Conservation (phyloP, 2,329 filamentous ascomycete species). For the Leptographium galeiforme region DNA sequence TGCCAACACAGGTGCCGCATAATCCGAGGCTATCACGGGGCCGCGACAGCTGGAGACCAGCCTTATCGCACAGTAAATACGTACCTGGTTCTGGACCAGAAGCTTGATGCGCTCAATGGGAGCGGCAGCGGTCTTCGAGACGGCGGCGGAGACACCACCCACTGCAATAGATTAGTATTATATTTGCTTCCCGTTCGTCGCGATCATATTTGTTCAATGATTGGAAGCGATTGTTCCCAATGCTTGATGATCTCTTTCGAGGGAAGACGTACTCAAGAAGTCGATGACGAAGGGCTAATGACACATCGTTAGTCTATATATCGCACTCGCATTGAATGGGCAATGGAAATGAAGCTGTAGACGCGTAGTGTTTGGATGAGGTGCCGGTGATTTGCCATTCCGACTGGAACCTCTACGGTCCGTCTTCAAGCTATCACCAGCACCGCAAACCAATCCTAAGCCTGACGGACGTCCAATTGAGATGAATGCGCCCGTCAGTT, state of each 20-base stretch:
- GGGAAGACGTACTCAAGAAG: slow-evolving; percentile 81
- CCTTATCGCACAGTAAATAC: slow-evolving; percentile 21
- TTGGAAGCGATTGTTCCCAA: background rate
- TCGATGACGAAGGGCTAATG: slow-evolving; percentile 83
- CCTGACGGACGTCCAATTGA: background rate
- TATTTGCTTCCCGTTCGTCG: no score
- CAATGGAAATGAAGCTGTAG: background rate
- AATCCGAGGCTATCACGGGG: background rate
- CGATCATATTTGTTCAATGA: background rate
- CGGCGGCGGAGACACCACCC: slow-evolving; percentile 99
- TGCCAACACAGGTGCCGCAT: background rate
- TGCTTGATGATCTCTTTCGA: background rate
- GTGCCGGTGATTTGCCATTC: background rate
- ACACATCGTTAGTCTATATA: background rate
- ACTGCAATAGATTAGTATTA: slow-evolving; percentile 40
- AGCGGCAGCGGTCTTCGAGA: slow-evolving; percentile 99
- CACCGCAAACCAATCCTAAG: background rate
- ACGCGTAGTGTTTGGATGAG: background rate
- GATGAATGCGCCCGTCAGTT: background rate
- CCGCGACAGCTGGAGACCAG: background rate
- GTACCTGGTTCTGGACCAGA: slow-evolving; percentile 99
- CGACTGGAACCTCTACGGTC: background rate
- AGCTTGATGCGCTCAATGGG: slow-evolving; percentile 99
- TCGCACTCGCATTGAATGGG: background rate
- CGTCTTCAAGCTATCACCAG: background rate